phyloP scores from a whole-genome alignment of 345 rosid species.

The Linum lewisii region DNA sequence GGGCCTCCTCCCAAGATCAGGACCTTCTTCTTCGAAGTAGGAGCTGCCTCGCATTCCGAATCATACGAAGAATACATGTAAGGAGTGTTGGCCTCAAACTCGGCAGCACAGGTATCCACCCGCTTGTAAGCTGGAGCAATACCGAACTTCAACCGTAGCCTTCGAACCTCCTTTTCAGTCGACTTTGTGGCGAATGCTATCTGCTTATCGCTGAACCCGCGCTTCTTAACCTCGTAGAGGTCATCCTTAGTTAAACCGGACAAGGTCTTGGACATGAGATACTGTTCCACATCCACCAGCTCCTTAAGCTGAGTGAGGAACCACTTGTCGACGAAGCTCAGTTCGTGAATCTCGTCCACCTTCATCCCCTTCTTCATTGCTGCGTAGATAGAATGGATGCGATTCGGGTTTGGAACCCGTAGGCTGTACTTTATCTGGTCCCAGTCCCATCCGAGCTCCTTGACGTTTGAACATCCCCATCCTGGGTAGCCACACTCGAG shows the following conservation, averaged over 20 bases:
- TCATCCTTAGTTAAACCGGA: constrained; percentile 70
- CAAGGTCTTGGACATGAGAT: constrained; percentile 46
- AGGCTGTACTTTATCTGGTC: constrained; percentile 79
- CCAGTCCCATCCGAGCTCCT: constrained; percentile 90
- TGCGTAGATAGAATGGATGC: constrained; percentile 78
- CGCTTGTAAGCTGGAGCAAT: constrained; percentile 80
- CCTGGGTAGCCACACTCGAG: constrained; percentile 78
- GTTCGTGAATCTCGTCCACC: constrained; percentile 69
- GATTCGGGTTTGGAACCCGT: constrained; percentile 82
- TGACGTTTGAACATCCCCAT: constrained; percentile 75
- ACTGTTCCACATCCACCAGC: constrained; percentile 85
- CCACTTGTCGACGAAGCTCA: constrained; percentile 87
- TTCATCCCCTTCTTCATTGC: constrained; percentile 97
- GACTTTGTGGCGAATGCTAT: constrained; percentile 87
- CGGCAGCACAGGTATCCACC: constrained; percentile 98
- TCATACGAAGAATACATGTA: constrained; percentile 96
- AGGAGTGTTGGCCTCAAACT: constrained; percentile 93
- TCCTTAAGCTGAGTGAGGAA: constrained; percentile 86
- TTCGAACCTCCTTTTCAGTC: constrained; percentile 73
- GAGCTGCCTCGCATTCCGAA: constrained; percentile 86
- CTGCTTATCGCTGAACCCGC: constrained; percentile 93
- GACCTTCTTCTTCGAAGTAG: constrained; percentile 67
- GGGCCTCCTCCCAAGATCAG: constrained; percentile 98
- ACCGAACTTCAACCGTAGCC: constrained; percentile 51
- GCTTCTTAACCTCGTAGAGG: constrained; percentile 62